Percentiles rank a stretch among this genome's conserved stretches.
These are phyloP conservation scores for Penicillium sp. DNA, from an alignment of 2,329 filamentous ascomycete genomes.

Conservation along the genomic window DNA sequence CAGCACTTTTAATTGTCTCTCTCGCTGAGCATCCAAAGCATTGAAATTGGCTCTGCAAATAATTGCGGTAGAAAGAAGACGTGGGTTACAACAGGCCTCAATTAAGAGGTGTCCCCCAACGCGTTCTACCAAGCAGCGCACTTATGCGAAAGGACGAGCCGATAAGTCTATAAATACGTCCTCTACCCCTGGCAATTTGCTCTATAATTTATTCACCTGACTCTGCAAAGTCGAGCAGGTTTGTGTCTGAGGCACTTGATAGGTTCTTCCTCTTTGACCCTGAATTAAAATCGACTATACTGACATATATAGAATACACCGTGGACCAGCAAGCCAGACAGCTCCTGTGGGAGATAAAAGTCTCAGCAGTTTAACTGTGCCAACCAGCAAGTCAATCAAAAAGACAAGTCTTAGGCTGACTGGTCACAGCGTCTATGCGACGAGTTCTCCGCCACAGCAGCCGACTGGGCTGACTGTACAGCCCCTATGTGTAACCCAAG, in stretches of 20 bases:
- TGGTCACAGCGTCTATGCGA: too few species aligned
- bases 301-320: neutral
- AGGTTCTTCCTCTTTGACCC: neutral
- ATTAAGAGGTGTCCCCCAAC: neutral
- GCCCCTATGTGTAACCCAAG: too few species aligned
- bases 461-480: too few species aligned
- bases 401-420: neutral
- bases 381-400: neutral
- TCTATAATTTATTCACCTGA: too few species aligned
- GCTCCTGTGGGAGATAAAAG: neutral
- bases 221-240: neutral
- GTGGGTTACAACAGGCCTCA: neutral
- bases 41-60: neutral
- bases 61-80: neutral
- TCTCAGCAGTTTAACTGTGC: too few species aligned
- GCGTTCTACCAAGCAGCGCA: too few species aligned
- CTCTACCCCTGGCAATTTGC: neutral
- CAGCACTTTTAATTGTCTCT: neutral
- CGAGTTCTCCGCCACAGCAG: too few species aligned
- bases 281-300: neutral
- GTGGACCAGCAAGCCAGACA: neutral
- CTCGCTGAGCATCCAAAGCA: neutral
- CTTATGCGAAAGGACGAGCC: too few species aligned
- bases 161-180: constrained; percentile 2
- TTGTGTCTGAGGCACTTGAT: neutral